Conservation (phyloP, 108 stramenopile genomes). For the Poteriospumella lacustris region DNA sequence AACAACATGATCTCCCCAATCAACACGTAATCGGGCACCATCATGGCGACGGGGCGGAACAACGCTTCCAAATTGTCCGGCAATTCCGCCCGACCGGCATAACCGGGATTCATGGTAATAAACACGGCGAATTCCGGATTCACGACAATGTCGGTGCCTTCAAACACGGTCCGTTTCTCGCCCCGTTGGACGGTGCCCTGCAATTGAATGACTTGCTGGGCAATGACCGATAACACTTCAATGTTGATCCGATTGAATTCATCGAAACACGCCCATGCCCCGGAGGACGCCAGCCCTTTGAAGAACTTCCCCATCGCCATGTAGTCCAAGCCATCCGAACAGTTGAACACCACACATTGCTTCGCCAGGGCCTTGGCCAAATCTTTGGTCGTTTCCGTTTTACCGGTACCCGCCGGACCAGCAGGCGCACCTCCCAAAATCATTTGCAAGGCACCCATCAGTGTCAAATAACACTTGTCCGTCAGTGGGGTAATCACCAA, state of each 20-base stretch:
- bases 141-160: conserved; percentile 56
- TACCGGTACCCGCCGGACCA: conserved; percentile 51
- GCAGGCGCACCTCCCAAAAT: conserved; percentile 53
- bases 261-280: conserved; percentile 55
- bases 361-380: conserved; percentile 49
- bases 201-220: conserved; percentile 64
- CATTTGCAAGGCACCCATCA: conserved; percentile 54
- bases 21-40: conserved; percentile 64
- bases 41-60: conserved; percentile 67
- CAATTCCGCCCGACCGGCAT: conserved; percentile 59
- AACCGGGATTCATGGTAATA: conserved; percentile 72
- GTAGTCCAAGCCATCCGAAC: conserved; percentile 59
- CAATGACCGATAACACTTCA: conserved; percentile 55
- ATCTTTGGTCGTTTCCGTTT: conserved; percentile 42
- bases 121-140: conserved; percentile 60
- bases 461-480: conserved; percentile 54
- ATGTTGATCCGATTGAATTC: conserved; percentile 57
- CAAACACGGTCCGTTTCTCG: conserved; percentile 53
- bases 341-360: conserved; percentile 57
- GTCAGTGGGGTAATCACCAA: conserved; percentile 53
- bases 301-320: conserved; percentile 53
- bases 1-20: conserved; percentile 70
- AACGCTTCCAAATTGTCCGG: conserved; percentile 67
- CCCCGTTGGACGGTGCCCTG: conserved; percentile 53
- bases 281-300: conserved; percentile 49